phyloP scores from a whole-genome alignment of 805 yeast genomes.

The Yarrowia keelungensis region DNA sequence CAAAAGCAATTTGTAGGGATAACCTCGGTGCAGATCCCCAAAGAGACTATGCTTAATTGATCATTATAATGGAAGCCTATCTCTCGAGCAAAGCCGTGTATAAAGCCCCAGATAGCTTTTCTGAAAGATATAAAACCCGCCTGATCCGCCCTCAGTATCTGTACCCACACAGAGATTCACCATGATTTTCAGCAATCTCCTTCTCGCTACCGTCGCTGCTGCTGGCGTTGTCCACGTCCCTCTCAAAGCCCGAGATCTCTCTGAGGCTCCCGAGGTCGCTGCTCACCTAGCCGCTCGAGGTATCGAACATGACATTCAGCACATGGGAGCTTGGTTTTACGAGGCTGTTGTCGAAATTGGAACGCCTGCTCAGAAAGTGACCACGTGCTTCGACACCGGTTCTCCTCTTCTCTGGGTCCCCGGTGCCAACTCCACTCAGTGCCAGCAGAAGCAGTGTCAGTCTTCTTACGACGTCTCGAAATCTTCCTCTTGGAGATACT shows the following conservation, averaged over 20 bases:
- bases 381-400: neutral
- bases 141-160: neutral
- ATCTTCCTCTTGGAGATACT: conserved; percentile 8
- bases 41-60: no score
- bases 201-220: conserved; percentile 1
- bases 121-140: neutral
- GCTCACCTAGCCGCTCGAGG: neutral
- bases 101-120: no score
- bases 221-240: conserved; percentile 3
- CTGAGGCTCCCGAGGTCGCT: neutral
- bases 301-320: neutral
- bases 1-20: neutral
- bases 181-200: conserved; percentile 8
- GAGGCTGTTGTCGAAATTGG: neutral
- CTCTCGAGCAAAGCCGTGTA: neutral
- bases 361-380: conserved; percentile 11
- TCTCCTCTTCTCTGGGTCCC: conserved; percentile 2
- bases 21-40: neutral
- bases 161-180: neutral
- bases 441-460: neutral
- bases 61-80: neutral
- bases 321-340: neutral
- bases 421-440: conserved; percentile 7
- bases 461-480: neutral
- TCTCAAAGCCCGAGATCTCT: neutral